Base-by-base conservation (phyloP, 2,329 filamentous ascomycete species). In the Aspergillus piperis region DNA sequence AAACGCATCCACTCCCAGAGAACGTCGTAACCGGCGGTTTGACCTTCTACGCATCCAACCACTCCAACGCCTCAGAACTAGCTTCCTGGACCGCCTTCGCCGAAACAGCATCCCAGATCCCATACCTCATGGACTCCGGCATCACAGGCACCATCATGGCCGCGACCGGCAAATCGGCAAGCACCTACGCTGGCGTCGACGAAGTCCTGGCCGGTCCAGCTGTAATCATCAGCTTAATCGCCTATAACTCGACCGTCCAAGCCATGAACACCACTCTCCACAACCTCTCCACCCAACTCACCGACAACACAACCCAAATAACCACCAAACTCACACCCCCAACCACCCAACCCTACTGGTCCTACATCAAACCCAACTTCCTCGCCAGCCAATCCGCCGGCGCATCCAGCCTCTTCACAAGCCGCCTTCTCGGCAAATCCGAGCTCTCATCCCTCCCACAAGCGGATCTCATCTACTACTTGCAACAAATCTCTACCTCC, bases 361-460 rank as follows among this genome's bases (percentile, higher is more conserved):
- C 60, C 32, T 63, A 36, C 32, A 36, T 47, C 13, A 61, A 63
- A 15, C 66, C 61, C 7, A 38, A 55, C 17, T 71, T 70, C 7
- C 73, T 71, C 8, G 70, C 41, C n/a, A 67, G 65, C 25, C 61
- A 69, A 5, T 66, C 64, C 2, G 67, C 75, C 23, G 77, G 76
- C 8, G 65, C 63, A 6, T 64, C 67, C 4, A 70, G 68, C 11
- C 60, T 74, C 2, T 71, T 72, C 5, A 71, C 72, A 0, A 75
- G 71, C 38, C 73, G 76, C 10, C 65, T 80, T 3, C 58, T 80
- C 0, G 76, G 77, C 4, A 64, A 66, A 1, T 61, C 68, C 10
- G 66, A 70, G 25, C 73, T 77, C 52, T 59, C 69, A 0, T 63
- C 70, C 3, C 64, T 66, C 8, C 47, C 52, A 0, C 61, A 23